Evolutionary conservation across 768 basidiomycete genomes (phyloP).

Genomic region (Mycena alexandri): DNA sequence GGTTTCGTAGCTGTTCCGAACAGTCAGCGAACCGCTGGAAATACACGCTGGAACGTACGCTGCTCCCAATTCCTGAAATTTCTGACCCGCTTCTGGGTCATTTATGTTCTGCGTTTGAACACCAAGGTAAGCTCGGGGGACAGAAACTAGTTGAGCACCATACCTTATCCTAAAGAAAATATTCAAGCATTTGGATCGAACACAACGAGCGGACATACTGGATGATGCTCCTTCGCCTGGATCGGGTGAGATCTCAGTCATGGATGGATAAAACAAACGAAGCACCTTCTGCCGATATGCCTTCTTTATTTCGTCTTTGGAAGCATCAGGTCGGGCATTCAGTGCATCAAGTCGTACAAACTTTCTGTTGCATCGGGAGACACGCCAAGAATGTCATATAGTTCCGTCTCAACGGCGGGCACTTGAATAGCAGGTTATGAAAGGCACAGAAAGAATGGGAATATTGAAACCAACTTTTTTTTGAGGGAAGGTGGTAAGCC

Average conservation of each 20-base stretch:
- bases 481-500: too few species aligned
- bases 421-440: slow-evolving; percentile 48
- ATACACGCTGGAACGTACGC: slow-evolving; percentile 66
- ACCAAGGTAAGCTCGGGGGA: neutral
- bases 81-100: slow-evolving; percentile 84
- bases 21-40: slow-evolving; percentile 1
- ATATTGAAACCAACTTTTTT: slow-evolving; percentile 26
- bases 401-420: slow-evolving; percentile 78
- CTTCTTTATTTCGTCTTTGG: slow-evolving; percentile 87
- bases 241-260: slow-evolving; percentile 38
- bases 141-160: slow-evolving; percentile 21
- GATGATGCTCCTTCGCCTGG: slow-evolving; percentile 90
- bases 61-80: slow-evolving; percentile 90
- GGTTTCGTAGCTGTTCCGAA: slow-evolving; percentile 77
- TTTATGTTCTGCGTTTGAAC: slow-evolving; percentile 77
- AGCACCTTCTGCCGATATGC: slow-evolving; percentile 93
- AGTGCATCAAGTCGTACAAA: slow-evolving; percentile 44
- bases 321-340: slow-evolving; percentile 32
- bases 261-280: slow-evolving; percentile 33
- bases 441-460: neutral
- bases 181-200: slow-evolving; percentile 28
- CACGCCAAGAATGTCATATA: slow-evolving; percentile 90
- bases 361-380: slow-evolving; percentile 78
- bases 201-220: slow-evolving; percentile 61
- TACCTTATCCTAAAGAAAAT: slow-evolving; percentile 74